phyloP scores from a whole-genome alignment of 2,329 filamentous ascomycete genomes.

The Didymosphaeria variabile region DNA sequence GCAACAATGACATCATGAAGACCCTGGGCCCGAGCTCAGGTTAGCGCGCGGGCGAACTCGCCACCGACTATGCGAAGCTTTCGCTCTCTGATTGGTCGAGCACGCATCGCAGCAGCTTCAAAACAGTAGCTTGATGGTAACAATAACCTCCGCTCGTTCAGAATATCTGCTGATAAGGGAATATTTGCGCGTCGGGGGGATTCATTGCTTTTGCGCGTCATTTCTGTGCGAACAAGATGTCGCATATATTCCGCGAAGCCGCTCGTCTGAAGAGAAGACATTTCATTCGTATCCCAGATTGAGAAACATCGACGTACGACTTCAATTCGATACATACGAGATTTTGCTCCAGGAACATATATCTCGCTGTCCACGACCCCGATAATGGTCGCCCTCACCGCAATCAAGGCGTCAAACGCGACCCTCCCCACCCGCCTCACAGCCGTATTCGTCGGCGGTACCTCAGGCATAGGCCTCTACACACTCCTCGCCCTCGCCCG shows the following conservation, averaged over 20 bases:
- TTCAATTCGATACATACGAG: neutral
- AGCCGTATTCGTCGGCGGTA: conserved; percentile 62
- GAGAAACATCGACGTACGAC: too few relatives aligned
- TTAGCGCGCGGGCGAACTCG: conserved; percentile 17
- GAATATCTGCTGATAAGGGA: neutral
- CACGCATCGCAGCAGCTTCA: conserved; percentile 1
- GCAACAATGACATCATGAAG: neutral
- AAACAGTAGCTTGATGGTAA: neutral
- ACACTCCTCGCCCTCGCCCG: conserved; percentile 58
- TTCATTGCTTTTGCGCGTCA: neutral
- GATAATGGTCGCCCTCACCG: conserved; percentile 46
- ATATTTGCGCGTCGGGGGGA: neutral
- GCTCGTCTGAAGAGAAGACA: neutral
- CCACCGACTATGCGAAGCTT: conserved; percentile 18
- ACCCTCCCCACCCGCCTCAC: conserved; percentile 53
- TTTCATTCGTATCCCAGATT: too few relatives aligned
- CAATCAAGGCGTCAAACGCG: conserved; percentile 48
- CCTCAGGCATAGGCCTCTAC: conserved; percentile 61
- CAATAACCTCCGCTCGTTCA: neutral
- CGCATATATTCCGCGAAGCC: neutral
- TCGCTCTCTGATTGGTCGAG: conserved; percentile 12
- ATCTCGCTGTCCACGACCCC: neutral
- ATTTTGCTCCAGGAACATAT: neutral
- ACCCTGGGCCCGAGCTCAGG: neutral
- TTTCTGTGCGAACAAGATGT: neutral